Base-by-base conservation (phyloP, 192 early-diverging fungal genomes). In the Dissophora globulifera region DNA sequence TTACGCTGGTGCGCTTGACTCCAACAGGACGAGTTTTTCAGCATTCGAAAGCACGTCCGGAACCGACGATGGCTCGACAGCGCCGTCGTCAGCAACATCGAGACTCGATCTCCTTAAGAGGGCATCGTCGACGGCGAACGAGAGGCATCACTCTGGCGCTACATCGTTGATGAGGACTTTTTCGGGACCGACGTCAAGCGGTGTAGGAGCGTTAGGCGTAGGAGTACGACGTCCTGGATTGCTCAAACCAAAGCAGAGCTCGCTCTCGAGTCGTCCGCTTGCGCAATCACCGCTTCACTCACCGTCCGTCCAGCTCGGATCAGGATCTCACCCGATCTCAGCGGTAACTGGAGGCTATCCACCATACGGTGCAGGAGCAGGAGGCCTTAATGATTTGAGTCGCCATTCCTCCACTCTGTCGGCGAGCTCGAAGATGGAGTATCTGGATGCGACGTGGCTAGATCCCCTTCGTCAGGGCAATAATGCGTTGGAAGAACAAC, bases 271-370 rank as follows among this genome's bases (percentile, higher is more conserved):
- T 20, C 62, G 72, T 11, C 72, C 72, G 1, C 46, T 76, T 2
- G 63, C 63, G 15, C 72, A 67, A 19, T 41, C 72, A 8, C 63
- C 63, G 2, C 40, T 67, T 16, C 64, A 66, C 20, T 54, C 63
- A 26, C 63, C 72, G 2, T 67, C 64, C 15, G 38, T 76, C 19
- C 63, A 54, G 47, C 58, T 63, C 0, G 55, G 55, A 10, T 60
- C 70, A 25, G 48, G 48, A 3, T 64, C 69, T 17, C 33, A 11
- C n/a, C 7, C 49, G 12, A 51, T 11, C 8, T 17, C 41, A 35
- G 43, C 32, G 3, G 27, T 23, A 0, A 2, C 10, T 2, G 22
- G 48, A 42, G n/a, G n/a, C n/a, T n/a, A n/a, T n/a, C n/a, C n/a
- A n/a, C n/a, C n/a, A n/a, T n/a, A n/a, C n/a, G n/a, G n/a, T n/a